phyloP scores from a whole-genome alignment of 768 basidiomycete species.

The Xanthoconium stramineum region DNA sequence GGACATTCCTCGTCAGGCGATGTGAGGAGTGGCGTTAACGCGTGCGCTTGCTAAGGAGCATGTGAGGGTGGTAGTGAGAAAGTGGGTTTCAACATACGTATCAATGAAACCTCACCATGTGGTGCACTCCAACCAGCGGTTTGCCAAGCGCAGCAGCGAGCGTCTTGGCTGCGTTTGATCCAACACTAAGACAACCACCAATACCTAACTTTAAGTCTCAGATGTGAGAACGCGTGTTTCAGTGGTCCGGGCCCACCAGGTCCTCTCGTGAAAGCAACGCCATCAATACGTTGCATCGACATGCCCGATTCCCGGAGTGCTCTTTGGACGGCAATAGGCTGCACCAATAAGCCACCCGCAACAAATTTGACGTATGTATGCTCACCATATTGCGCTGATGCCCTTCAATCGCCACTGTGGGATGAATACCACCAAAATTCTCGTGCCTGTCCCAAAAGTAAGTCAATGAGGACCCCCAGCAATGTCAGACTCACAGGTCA shows the following conservation, averaged over 20 bases:
- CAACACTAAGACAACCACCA: constrained; percentile 74
- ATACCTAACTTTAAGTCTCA: constrained; percentile 48
- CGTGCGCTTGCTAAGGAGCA: constrained; percentile 79
- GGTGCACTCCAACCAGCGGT: constrained; percentile 88
- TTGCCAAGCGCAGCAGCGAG: constrained; percentile 75
- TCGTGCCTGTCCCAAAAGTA: constrained; percentile 20
- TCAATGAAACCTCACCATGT: constrained; percentile 64
- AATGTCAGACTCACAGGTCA: constrained; percentile 41
- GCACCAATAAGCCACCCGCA: background rate
- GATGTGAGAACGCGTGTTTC: background rate
- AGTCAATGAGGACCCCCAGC: background rate
- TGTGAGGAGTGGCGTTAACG: constrained; percentile 76
- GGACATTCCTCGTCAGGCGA: constrained; percentile 41
- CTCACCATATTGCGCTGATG: constrained; percentile 79
- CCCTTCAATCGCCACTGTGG: constrained; percentile 67
- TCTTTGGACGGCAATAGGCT: constrained; percentile 71
- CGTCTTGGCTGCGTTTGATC: constrained; percentile 79
- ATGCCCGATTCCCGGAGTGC: constrained; percentile 69
- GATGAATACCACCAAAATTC: constrained; percentile 67
- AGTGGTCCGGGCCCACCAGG: constrained; percentile 49
- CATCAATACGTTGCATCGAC: constrained; percentile 64
- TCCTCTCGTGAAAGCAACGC: constrained; percentile 88
- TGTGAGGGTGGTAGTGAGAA: background rate
- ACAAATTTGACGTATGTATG: background rate
- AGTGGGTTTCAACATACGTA: background rate